Evolutionary conservation across 2,329 filamentous ascomycete species (phyloP).

Genomic region (Penicillium concentricum): DNA sequence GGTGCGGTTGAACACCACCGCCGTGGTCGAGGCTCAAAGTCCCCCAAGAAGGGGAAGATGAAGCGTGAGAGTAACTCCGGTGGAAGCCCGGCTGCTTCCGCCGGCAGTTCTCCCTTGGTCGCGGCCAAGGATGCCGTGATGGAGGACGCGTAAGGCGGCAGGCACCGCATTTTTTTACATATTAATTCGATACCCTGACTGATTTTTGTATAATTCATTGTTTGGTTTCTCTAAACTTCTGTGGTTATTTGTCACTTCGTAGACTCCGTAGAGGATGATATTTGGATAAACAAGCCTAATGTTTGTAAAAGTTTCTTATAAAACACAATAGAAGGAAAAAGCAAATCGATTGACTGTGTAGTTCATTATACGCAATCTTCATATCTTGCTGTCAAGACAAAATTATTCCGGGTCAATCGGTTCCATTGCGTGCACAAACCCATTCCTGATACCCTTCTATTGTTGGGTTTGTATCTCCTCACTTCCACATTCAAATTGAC

Average conservation of each 20-base stretch:
- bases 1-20: neutral
- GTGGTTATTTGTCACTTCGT: neutral
- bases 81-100: neutral
- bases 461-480: neutral
- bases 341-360: no score
- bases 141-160: neutral
- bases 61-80: neutral
- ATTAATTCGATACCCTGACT: neutral
- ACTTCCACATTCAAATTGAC: no score
- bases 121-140: neutral
- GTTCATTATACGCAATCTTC: no score
- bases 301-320: no score
- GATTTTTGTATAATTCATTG: neutral
- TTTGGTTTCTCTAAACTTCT: neutral
- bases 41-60: neutral
- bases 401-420: no score
- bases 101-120: neutral
- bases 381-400: no score
- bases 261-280: neutral
- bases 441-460: neutral
- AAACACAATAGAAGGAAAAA: no score
- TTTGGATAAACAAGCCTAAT: no score
- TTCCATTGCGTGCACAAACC: neutral
- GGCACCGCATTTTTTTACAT: neutral
- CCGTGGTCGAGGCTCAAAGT: neutral